Base-by-base conservation (phyloP, 2,329 filamentous ascomycete species). In the Colletotrichum graminicola region DNA sequence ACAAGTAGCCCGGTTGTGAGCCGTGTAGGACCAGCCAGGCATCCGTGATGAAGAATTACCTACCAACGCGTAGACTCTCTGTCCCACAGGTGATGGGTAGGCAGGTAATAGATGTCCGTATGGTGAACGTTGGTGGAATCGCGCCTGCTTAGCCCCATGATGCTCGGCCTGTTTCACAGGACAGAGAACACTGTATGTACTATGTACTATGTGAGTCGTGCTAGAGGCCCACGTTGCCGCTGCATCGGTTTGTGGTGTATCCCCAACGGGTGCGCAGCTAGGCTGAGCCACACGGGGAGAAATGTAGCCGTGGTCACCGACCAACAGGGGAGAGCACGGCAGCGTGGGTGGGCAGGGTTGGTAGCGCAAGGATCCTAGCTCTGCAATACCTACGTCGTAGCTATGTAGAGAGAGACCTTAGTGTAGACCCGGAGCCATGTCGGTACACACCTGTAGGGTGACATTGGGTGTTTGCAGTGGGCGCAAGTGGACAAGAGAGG, bases 241-340 rank as follows among this genome's bases (percentile, higher is more conserved):
- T n/a, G 23, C 26, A 26, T 32, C 23, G 26, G 57, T 23, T 32
- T 36, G 57, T 18, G 51, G 29, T 55, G 49, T 2, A 55, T 41
- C 6, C 14, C 16, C 34, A 51, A 39, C 34, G 60, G 60, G 45
- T 51, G 47, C 34, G 45, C 45, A 62, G 16, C n/a, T 41, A 21
- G 12, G 39, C n/a, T 62, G 60, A 62, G 60, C 60, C 60, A 62
- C 60, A 14, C 60, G 60, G 60, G 43, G 45, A 39, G 60, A 26
- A 51, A 62, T 26, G 60, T 5, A 62, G 60, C 60, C 60, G 60
- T 41, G 34, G 14, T 29, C 14, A 21, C 32, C 45, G 47, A 51
- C 60, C 51, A 51, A 52, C 60, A 14, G 45, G 45, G 39, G 14
- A 62, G 23, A 62, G 23, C 32, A 45, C n/a, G 59, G 43, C 43